Percentiles rank a stretch among this genome's conserved stretches.
phyloP scores from a whole-genome alignment of 2,329 filamentous ascomycete species.

The Colletotrichum acutatum region DNA sequence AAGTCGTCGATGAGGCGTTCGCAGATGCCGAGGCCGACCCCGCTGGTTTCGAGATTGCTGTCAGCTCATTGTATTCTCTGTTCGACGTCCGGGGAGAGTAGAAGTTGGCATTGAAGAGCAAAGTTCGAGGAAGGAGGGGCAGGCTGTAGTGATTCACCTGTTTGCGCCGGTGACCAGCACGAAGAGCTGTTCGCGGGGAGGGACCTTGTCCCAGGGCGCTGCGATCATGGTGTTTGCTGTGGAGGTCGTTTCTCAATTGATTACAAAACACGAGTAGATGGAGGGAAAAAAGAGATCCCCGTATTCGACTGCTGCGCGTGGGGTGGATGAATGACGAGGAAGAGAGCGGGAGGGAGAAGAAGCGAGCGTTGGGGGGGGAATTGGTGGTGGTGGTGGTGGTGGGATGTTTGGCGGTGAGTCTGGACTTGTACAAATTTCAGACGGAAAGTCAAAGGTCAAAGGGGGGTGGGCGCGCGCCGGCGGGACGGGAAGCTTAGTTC shows the following conservation, averaged over 20 bases:
- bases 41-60: slow-evolving; percentile 62
- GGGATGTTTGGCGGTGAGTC: slow-evolving; percentile 29
- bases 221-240: slow-evolving; percentile 18
- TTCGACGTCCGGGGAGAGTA: not conserved
- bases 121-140: not conserved
- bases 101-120: not conserved
- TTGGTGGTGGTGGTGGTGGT: not conserved
- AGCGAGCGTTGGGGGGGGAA: not conserved
- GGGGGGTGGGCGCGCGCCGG: not conserved
- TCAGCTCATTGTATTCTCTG: not conserved
- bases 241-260: not conserved
- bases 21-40: slow-evolving; percentile 86
- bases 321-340: not conserved
- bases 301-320: not conserved
- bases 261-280: not conserved
- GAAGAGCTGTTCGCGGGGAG: slow-evolving; percentile 60
- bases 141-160: slow-evolving; percentile 65
- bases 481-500: slow-evolving; percentile 1
- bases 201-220: slow-evolving; percentile 49
- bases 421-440: slow-evolving; percentile 21
- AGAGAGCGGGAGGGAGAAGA: not conserved
- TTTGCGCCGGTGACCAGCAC: slow-evolving; percentile 88
- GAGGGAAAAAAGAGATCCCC: not conserved
- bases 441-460: not conserved
- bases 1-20: slow-evolving; percentile 92